Base-by-base conservation (phyloP, 805 yeast genomes). In the Candida ipomoeae region DNA sequence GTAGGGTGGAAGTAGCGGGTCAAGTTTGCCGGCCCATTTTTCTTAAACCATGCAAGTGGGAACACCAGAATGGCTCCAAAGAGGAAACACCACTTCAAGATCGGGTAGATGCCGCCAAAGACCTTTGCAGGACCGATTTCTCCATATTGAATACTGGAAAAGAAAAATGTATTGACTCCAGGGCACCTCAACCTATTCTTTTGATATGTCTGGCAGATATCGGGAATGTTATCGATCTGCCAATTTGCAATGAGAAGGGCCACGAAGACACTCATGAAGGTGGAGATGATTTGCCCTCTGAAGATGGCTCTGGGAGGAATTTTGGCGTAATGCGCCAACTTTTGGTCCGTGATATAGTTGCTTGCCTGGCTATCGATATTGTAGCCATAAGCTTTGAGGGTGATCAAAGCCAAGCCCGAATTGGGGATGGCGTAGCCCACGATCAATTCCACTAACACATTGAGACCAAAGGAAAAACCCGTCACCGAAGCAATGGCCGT, bases 401-500 rank as follows among this genome's bases (percentile, higher is more conserved):
- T 68, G 72, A 85, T 81, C 66, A 82, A 75, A 0, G 87, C 85
- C 15, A 82, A 64, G 1, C 89, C 83, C 48, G 80, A 78, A 44
- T 82, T 87, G 3, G 87, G 88, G 11, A 80, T 70, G 52, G 84
- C 74, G 62, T 82, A 84, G 2, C 89, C 89, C 26, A 81, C 79
- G 40, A 85, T 74, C 53, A 85, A 68, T 61, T 84, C 89, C 3
- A 84, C 78, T 48, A 85, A 62, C 5, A 83, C 87, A 57, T 80
- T 81, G 54, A 84, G 67, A 11, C 85, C 85, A 50, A 83, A 77
- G 1, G 75, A 59, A 70, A 77, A 67, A 41, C 85, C 85, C 0
- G 90, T 83, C 34, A 81, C 77, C 3, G 88, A 84, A 17, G 77
- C 79, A 46, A 85, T 74, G 17, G 85, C 69, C 1, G 84, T 82